A percentile compares a stretch with the other conserved stretches of the same genome.
These are phyloP conservation scores for Pseudogymnoascus sp. DNA, from an alignment of 2,329 filamentous ascomycete species.

Conservation along the genomic window DNA sequence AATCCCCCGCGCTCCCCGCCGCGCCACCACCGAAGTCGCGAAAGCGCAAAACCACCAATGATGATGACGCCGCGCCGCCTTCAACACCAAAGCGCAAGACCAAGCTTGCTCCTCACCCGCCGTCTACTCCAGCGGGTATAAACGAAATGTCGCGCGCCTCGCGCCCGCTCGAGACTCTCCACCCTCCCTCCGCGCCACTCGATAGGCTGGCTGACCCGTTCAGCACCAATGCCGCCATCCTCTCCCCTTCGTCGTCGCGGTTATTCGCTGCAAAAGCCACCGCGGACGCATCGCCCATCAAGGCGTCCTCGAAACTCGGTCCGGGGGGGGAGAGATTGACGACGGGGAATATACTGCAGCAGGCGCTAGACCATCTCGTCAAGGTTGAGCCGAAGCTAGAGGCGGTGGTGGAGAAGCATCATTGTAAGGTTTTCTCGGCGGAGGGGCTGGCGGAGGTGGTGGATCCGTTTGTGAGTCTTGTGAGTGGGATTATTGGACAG, in stretches of 20 bases:
- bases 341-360: slow-evolving; percentile 64
- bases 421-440: slow-evolving; percentile 72
- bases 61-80: background rate
- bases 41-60: background rate
- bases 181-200: slow-evolving; percentile 18
- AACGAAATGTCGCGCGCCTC: background rate
- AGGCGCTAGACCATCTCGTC: slow-evolving; percentile 69
- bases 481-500: slow-evolving; percentile 87
- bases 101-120: slow-evolving; percentile 14
- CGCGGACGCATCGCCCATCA: slow-evolving; percentile 41
- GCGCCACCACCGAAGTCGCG: background rate
- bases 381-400: slow-evolving; percentile 65
- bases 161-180: background rate
- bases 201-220: slow-evolving; percentile 56
- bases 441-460: slow-evolving; percentile 76
- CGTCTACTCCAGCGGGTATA: slow-evolving; percentile 40
- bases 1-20: background rate
- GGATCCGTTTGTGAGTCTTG: slow-evolving; percentile 79
- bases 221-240: slow-evolving; percentile 59
- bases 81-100: slow-evolving; percentile 26
- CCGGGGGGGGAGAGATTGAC: slow-evolving; percentile 40
- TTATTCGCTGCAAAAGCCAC: slow-evolving; percentile 48
- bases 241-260: slow-evolving; percentile 64
- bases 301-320: slow-evolving; percentile 24
- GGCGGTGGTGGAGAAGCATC: slow-evolving; percentile 64